These are phyloP conservation scores for Trypanosoma melophagium DNA, from an alignment of 208 protist genomes.

Conservation along the genomic window DNA sequence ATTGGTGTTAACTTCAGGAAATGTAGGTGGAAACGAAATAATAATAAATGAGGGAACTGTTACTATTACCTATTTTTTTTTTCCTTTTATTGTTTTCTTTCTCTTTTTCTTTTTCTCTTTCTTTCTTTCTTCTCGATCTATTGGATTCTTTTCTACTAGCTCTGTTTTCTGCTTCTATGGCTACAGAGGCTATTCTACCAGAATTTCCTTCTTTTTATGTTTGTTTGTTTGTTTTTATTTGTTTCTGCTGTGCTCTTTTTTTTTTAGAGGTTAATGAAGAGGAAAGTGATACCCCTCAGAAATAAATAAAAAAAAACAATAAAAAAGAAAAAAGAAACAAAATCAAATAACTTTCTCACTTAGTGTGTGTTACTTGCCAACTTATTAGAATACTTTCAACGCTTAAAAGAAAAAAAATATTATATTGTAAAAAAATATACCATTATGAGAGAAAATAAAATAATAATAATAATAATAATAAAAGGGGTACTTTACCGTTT, in stretches of 20 bases:
- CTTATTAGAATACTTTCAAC: too few relatives aligned
- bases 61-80: background rate
- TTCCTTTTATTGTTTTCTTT: background rate
- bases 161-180: background rate
- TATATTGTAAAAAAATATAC: too few relatives aligned
- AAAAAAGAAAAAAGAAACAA: background rate
- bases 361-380: background rate
- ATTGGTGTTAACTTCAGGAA: background rate
- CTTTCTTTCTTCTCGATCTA: background rate
- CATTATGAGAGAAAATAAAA: too few relatives aligned
- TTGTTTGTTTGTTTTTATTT: background rate
- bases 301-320: background rate
- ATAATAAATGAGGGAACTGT: background rate
- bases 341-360: background rate
- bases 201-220: background rate
- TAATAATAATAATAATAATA: too few relatives aligned
- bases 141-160: background rate
- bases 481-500: too few relatives aligned
- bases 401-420: too few relatives aligned
- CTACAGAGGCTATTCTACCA: background rate
- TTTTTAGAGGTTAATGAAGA: background rate
- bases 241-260: background rate
- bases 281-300: background rate
- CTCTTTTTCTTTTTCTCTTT: background rate
- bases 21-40: background rate